A percentile compares a stretch with the other conserved stretches of the same genome.
Conservation (phyloP, 164 flowering plant species). For the Annona cherimola region DNA sequence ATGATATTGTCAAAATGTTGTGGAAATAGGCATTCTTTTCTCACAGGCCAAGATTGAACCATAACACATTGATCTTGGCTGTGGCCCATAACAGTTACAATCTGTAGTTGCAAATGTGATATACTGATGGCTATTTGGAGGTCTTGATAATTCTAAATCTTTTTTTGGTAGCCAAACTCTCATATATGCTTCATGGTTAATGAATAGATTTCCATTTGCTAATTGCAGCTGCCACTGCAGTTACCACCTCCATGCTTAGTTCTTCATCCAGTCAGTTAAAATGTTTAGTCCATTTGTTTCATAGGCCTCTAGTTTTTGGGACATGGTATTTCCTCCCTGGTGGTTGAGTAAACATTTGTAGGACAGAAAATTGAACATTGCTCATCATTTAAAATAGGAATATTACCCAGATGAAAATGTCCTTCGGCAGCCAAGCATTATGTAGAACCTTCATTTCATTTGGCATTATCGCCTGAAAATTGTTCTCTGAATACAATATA, state of each 20-base stretch:
- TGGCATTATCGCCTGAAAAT: neutral
- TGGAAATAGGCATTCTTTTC: neutral
- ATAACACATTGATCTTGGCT: neutral
- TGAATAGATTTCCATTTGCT: neutral
- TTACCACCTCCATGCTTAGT: too few relatives aligned
- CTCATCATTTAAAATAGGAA: too few relatives aligned
- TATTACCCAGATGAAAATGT: too few relatives aligned
- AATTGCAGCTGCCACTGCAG: neutral
- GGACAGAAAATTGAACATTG: too few relatives aligned
- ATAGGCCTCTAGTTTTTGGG: too few relatives aligned
- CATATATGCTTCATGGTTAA: too few relatives aligned
- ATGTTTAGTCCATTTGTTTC: too few relatives aligned
- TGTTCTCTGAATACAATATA: conserved; percentile 19
- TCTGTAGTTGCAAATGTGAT: neutral
- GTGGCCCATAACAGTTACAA: too few relatives aligned
- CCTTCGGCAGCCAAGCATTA: too few relatives aligned
- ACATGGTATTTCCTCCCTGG: too few relatives aligned
- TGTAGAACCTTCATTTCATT: neutral
- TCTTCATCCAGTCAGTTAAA: too few relatives aligned
- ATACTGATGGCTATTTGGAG: neutral
- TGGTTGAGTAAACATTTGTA: too few relatives aligned
- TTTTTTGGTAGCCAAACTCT: neutral
- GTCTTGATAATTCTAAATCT: neutral
- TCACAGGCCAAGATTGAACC: neutral
- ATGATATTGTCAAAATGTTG: neutral